phyloP scores from a whole-genome alignment of 2,329 filamentous ascomycete species.

The Cordyceps militaris region DNA sequence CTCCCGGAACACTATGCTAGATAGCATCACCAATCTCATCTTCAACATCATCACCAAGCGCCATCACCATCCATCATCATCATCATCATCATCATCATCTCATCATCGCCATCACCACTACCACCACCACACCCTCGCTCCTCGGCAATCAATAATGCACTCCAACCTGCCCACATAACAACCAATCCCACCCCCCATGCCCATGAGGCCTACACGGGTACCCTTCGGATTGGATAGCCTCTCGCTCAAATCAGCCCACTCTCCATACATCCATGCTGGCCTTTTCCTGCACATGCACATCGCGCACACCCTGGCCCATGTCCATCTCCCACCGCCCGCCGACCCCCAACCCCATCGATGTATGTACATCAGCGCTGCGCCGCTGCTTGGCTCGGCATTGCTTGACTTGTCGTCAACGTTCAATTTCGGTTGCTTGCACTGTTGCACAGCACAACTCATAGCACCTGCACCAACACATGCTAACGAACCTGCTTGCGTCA shows the following conservation, averaged over 20 bases:
- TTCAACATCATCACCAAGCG: not conserved
- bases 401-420: no score
- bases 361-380: constrained; percentile 1
- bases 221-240: constrained; percentile 2
- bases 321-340: constrained; percentile 6
- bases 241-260: constrained; percentile 11
- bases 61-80: not conserved
- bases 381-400: constrained; percentile 10
- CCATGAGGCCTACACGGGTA: constrained; percentile 3
- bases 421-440: not conserved
- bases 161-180: not conserved
- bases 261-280: constrained; percentile 4
- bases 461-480: constrained; percentile 11
- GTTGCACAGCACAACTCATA: not conserved
- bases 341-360: not conserved
- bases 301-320: constrained; percentile 2
- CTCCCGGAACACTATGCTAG: not conserved
- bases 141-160: constrained; percentile 8
- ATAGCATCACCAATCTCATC: not conserved
- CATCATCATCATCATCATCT: not conserved
- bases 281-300: constrained; percentile 8
- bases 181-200: not conserved
- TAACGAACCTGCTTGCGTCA: not conserved
- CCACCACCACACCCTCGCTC: not conserved
- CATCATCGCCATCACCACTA: not conserved